Percentiles rank a stretch among this genome's conserved stretches.
These are phyloP conservation scores for Boeremia exigua DNA, from an alignment of 2,329 filamentous ascomycete species.

Conservation along the genomic window DNA sequence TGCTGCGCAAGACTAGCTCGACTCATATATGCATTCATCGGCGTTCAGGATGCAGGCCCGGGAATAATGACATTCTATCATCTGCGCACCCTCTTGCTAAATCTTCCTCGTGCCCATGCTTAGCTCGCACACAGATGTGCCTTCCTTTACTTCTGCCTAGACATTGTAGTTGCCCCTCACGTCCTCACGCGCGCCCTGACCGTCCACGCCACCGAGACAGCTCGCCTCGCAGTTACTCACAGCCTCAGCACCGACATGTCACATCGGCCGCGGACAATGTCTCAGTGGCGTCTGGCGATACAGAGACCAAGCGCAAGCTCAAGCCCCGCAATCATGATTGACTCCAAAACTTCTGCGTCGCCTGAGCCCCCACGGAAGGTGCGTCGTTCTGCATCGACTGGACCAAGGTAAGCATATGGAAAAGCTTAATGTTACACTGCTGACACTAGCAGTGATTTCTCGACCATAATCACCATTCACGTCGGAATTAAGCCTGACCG, in stretches of 20 bases:
- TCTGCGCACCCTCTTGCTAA: not conserved
- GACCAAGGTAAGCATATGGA: not conserved
- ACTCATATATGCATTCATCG: slow-evolving; percentile 11
- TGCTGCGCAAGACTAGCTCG: slow-evolving; percentile 27
- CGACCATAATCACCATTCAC: not conserved
- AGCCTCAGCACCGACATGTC: not conserved
- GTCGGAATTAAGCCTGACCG: slow-evolving; percentile 2
- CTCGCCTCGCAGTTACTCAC: too few species aligned
- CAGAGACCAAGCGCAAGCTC: not conserved
- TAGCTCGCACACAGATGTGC: not conserved
- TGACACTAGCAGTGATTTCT: slow-evolving; percentile 6
- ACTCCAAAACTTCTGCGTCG: not conserved
- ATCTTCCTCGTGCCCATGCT: not conserved
- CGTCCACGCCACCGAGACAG: not conserved
- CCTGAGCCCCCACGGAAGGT: slow-evolving; percentile 2
- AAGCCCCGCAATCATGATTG: not conserved
- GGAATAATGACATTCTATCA: not conserved
- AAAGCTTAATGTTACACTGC: not conserved
- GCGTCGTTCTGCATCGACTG: slow-evolving; percentile 1
- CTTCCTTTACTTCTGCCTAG: not conserved
- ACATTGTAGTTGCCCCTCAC: not conserved
- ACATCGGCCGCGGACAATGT: not conserved
- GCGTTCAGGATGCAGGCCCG: slow-evolving; percentile 17
- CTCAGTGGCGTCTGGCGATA: not conserved
- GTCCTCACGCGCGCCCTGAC: not conserved